Evolutionary conservation across 179 eudicot genomes (phyloP), one percentile per base, ranked within the genome.

Genomic region (Beta macrorhiza): DNA sequence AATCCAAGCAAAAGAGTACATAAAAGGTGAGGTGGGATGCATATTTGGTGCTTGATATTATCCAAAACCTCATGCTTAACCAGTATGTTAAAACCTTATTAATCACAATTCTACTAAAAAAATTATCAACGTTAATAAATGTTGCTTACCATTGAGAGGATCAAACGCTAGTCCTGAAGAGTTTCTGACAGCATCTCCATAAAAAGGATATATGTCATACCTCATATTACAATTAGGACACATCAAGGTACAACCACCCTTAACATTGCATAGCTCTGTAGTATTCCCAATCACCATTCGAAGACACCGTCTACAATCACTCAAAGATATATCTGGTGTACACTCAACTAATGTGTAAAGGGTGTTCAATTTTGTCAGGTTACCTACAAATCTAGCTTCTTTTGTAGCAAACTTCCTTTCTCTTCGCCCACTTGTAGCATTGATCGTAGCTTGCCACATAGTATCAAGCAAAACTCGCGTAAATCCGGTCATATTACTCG

Each of bases 231-330:
- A 84, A 69, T 81, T 84, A 51, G 86, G 86, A 55, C 83, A 77
- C 86, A 84, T 84, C 81, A 84, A 77, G 77, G 86, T 84, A 81
- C 86, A 84, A 12, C 86, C 86, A 56, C 81, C 78, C 78, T 84
- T 84, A 4, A 71, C 79, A 72, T 84, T 84, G 51, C 86, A 84
- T n/a, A 84, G 86, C 69, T 80, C 81, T 45, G 86, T 55, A 29
- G 77, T 74, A 74, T 74, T 74, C 6, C 83, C 83, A 64, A 84
- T 76, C 1, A 82, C 82, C 81, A 77, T 74, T 22, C 32, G 22
- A 1, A 84, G 81, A 80, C 86, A 84, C 10, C 25, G 37, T 49
- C 55, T 72, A 44, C 86, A 84, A 6, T 84, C 86, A 13, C 61
- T 56, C 44, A 84, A 32, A 17, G 83, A 61, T 63, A 84, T 80